Percentiles rank a stretch among this genome's conserved stretches.
Conservation (phyloP, 1,284 basidiomycete species). For the Trichosporon sp. region DNA sequence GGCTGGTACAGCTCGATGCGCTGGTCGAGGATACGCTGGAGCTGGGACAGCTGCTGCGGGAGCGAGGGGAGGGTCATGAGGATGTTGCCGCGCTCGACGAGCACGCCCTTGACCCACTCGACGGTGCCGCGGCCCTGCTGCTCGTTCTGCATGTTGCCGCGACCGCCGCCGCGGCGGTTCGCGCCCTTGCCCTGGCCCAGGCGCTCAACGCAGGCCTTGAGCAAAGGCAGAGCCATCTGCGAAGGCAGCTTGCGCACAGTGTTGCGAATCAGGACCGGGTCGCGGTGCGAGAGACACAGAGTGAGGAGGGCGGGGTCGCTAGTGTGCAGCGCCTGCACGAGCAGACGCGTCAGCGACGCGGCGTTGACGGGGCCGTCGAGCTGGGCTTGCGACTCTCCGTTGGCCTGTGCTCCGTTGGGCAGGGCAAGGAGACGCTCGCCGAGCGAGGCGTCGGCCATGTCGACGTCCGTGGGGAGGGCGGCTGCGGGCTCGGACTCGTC, state of each 20-base stretch:
- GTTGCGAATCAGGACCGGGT: slow-evolving; percentile 72
- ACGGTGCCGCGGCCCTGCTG: slow-evolving; percentile 78
- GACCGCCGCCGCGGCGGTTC: slow-evolving; percentile 53
- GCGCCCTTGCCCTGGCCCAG: slow-evolving; percentile 77
- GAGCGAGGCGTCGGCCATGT: slow-evolving; percentile 80
- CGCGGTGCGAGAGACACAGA: slow-evolving; percentile 78
- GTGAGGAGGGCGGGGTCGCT: slow-evolving; percentile 83
- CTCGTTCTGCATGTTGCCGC: slow-evolving; percentile 74
- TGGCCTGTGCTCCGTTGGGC: slow-evolving; percentile 40
- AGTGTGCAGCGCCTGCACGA: slow-evolving; percentile 95
- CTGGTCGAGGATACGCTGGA: slow-evolving; percentile 76
- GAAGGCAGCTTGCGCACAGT: slow-evolving; percentile 83
- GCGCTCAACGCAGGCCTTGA: slow-evolving; percentile 84
- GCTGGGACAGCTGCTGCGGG: slow-evolving; percentile 61
- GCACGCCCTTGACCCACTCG: slow-evolving; percentile 80
- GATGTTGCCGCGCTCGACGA: slow-evolving; percentile 83
- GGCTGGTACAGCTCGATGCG: slow-evolving; percentile 79
- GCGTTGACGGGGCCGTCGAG: slow-evolving; percentile 59
- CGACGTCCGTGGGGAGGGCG: slow-evolving; percentile 59
- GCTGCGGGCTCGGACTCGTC: slow-evolving; percentile 44
- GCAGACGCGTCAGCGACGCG: slow-evolving; percentile 83
- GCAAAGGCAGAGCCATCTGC: slow-evolving; percentile 79
- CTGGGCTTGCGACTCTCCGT: slow-evolving; percentile 40
- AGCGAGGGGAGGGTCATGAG: slow-evolving; percentile 65
- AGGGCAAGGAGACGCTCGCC: slow-evolving; percentile 77